Conservation (phyloP, 2,329 filamentous ascomycete species). For the Penicillium vulpinum region DNA sequence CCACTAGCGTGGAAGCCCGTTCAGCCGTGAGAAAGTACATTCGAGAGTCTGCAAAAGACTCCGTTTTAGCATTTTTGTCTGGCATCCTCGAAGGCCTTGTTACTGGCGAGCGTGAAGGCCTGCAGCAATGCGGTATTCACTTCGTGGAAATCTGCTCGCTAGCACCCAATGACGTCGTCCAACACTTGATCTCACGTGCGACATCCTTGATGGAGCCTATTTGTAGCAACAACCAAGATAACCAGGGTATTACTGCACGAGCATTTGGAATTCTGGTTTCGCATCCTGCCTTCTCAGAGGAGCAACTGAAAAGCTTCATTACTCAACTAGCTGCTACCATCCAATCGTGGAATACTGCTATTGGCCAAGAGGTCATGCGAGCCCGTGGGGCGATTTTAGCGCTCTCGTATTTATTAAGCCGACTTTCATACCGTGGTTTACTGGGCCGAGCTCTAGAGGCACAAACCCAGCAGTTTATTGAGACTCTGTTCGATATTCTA, state of each 20-base stretch:
- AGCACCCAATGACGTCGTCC: conserved; percentile 55
- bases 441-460: conserved; percentile 33
- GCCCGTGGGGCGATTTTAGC: conserved; percentile 63
- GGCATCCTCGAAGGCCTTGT: conserved; percentile 49
- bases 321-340: conserved; percentile 50
- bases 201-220: conserved; percentile 60
- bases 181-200: conserved; percentile 51
- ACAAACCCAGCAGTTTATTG: conserved; percentile 46
- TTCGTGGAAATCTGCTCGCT: conserved; percentile 59
- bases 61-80: conserved; percentile 45
- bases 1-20: conserved; percentile 67
- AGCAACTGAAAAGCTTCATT: conserved; percentile 47
- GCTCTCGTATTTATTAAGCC: conserved; percentile 59
- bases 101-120: conserved; percentile 40
- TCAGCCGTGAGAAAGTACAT: conserved; percentile 50
- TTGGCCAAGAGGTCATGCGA: conserved; percentile 60
- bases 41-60: conserved; percentile 33
- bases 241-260: conserved; percentile 66
- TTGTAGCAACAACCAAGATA: conserved; percentile 69
- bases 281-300: conserved; percentile 51
- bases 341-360: conserved; percentile 57
- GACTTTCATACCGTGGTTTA: conserved; percentile 53
- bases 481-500: conserved; percentile 54
- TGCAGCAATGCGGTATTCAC: conserved; percentile 49
- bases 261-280: conserved; percentile 75